phyloP scores from a whole-genome alignment of 352 stramenopile genomes.

The Thalassiosira mediterranea region DNA sequence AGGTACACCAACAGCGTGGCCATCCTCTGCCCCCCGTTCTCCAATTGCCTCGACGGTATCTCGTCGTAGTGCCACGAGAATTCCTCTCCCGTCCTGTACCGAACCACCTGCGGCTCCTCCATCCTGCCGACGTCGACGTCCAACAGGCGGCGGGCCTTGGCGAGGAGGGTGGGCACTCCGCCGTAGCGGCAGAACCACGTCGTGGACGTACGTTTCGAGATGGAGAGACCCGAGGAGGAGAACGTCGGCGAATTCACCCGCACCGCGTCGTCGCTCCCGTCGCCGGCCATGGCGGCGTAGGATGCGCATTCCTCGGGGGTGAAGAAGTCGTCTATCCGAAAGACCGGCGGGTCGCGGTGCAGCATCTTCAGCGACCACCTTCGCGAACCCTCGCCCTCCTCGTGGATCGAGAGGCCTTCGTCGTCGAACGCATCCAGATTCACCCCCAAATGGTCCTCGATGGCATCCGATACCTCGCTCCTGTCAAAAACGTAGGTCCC shows the following conservation, averaged over 20 bases:
- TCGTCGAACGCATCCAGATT: constrained; percentile 67
- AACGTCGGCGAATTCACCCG: constrained; percentile 71
- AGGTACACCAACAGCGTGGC: constrained; percentile 75
- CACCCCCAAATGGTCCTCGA: constrained; percentile 60
- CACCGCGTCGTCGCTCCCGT: constrained; percentile 20
- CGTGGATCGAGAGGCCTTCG: constrained; percentile 34
- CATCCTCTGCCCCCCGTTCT: constrained; percentile 67
- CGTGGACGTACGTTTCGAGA: constrained; percentile 71
- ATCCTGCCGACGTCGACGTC: constrained; percentile 52
- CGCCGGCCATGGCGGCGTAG: constrained; percentile 35
- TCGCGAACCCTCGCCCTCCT: constrained; percentile 17
- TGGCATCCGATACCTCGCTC: constrained; percentile 43
- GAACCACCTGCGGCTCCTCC: constrained; percentile 71
- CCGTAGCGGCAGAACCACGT: constrained; percentile 77
- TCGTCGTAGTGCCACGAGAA: constrained; percentile 80
- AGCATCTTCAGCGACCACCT: constrained; percentile 62
- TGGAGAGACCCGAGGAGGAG: constrained; percentile 26
- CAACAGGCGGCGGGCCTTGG: constrained; percentile 62
- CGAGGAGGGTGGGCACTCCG: constrained; percentile 59
- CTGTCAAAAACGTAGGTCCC: constrained; percentile 31
- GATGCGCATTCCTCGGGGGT: constrained; percentile 60
- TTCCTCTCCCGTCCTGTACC: constrained; percentile 64
- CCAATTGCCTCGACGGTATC: constrained; percentile 51
- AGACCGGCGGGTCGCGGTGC: constrained; percentile 70
- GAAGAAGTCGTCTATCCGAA: constrained; percentile 78